Conservation (phyloP, 75 land plant species). For the Adiantum capillusveneris region DNA sequence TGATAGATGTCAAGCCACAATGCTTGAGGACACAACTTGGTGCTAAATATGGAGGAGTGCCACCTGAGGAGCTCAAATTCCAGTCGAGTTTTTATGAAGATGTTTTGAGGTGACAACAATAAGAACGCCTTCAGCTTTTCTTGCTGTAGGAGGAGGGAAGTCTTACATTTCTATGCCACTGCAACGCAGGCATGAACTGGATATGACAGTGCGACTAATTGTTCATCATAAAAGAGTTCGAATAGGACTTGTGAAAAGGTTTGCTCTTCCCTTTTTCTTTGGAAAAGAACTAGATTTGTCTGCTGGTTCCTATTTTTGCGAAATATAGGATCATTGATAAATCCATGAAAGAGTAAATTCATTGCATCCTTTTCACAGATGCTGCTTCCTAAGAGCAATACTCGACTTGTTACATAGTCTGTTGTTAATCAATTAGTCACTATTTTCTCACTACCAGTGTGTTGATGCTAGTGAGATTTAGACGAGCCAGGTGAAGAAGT, state of each 20-base stretch:
- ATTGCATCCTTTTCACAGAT: too few species aligned
- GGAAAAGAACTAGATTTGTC: not conserved
- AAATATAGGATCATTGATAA: too few species aligned
- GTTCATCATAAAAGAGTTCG: conserved; percentile 26
- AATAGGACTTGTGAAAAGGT: conserved; percentile 27
- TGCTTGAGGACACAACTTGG: conserved; percentile 19
- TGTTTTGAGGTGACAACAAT: conserved; percentile 28
- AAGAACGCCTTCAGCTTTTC: not conserved
- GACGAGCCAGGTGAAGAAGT: too few species aligned
- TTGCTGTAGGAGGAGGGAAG: not conserved
- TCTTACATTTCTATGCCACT: too few species aligned
- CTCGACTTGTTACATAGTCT: too few species aligned
- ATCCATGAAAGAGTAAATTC: too few species aligned
- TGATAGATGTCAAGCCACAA: conserved; percentile 22
- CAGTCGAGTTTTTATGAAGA: conserved; percentile 22
- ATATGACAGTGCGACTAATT: conserved; percentile 27
- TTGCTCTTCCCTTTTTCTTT: not conserved
- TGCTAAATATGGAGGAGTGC: conserved; percentile 18
- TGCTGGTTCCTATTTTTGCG: not conserved
- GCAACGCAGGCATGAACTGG: conserved; percentile 18
- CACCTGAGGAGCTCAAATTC: conserved; percentile 19
- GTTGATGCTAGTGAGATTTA: too few species aligned
- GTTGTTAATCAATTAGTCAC: too few species aligned
- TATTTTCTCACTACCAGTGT: too few species aligned
- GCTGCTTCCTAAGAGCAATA: too few species aligned